Base-by-base conservation (phyloP, 768 basidiomycete species). In the Suillus spraguei region DNA sequence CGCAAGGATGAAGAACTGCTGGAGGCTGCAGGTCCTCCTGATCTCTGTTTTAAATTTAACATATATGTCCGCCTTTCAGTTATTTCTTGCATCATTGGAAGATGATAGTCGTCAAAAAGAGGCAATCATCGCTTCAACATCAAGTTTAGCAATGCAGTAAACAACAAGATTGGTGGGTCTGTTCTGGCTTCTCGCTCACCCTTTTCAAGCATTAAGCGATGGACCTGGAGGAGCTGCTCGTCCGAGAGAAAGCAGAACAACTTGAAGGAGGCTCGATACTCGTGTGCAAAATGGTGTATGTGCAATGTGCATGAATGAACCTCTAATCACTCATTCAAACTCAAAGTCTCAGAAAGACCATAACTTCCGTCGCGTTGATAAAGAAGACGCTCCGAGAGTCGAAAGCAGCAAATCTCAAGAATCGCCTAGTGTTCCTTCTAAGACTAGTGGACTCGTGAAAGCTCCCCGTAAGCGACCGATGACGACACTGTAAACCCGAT, bases 181-280 rank as follows among this genome's bases (percentile, higher is more conserved):
- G 20, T 35, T 33, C 52, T 5, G 33, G 11, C 20, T n/a, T 32
- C 20, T 53, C 32, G 14, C 8, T 16, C 17, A n/a, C n/a, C 16
- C 42, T 59, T 39, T 59, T 39, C 39, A 52, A 59, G 13, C 42
- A 59, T 59, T 41, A 59, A 33, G 58, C 58, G 58, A 59, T 47
- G 32, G 58, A 50, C 4, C 42, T 52, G 16, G 42, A 59, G 42
- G 50, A 17, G 42, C 10, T 59, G 1, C 32, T 39, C 11, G 17
- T 16, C 14, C 22, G 58, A 3, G 58, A 59, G 42, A 59, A 39
- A 33, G 58, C 24, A 39, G 42, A 32, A 33, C 39, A 52, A 28
- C 28, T 28, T 28, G 28, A 28, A 24, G 41, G 58, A n/a, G 58
- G 58, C 8, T 39, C 38, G 6, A 49, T 59, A 17, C 58, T 59